Base-by-base conservation (phyloP, 139 green algal genomes). In the Chlorella sp. region DNA sequence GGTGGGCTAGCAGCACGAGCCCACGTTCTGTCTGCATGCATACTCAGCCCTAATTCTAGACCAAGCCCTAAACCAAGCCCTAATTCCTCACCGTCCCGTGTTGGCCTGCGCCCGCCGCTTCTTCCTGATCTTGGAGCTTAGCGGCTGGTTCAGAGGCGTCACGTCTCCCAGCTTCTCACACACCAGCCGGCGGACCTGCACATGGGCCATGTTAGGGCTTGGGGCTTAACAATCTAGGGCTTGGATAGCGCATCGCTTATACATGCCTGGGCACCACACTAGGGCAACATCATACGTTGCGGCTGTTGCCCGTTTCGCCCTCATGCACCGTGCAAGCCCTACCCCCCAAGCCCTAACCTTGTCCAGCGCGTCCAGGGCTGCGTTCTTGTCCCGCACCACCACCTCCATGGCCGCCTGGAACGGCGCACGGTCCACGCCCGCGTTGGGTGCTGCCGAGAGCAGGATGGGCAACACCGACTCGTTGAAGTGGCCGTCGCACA, bases 351-450 rank as follows among this genome's bases (percentile, higher is more conserved):
- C 42, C 42, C 17, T 55, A 24, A 85, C 82, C 74, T 77, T 80
- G 49, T 88, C 73, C 49, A 88, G 72, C 35, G 71, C 33, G 60
- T 85, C 80, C 68, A 85, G 69, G 0, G 79, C 79, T 66, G 79
- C 69, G 63, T 79, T 85, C 74, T 88, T 88, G 65, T 85, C 83
- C 2, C 79, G 63, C 49, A 85, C 61, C 20, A 82, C 66, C 31
- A 64, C 49, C 31, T 83, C 76, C 62, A 86, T 63, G 26, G 77
- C 74, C 0, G 68, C 42, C 31, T 72, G 49, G 30, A 86, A 55
- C 26, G 71, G 71, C 1, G 36, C 71, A 2, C 65, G 5, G 62
- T 86, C 76, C 17, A 60, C 35, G 3, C 79, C 82, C n/a, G 50
- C 68, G 22, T 67, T 34, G 24, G 76, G 50, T 2, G 76, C 75